Conservation (phyloP, 139 green algal genomes). For the Bryopsis sp. region DNA sequence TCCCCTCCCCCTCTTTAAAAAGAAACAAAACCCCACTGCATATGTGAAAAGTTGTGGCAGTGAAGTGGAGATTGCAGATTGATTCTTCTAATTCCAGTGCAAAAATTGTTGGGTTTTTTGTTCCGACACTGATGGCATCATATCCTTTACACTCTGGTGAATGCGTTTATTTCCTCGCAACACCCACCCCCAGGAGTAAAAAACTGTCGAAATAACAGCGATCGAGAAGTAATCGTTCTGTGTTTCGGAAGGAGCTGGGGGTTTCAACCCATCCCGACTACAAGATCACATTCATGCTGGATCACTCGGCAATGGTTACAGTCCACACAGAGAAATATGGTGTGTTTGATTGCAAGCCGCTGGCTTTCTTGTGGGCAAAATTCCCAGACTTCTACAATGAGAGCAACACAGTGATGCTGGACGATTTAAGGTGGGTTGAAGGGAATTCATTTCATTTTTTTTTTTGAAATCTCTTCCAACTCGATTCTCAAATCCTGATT, state of each 20-base stretch:
- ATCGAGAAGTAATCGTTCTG: not conserved
- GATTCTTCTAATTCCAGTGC: too few relatives aligned
- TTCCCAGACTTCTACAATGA: slow-evolving; percentile 44
- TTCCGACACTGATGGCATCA: too few relatives aligned
- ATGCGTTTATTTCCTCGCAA: too few relatives aligned
- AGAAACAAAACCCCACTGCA: not conserved
- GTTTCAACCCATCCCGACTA: slow-evolving; percentile 66
- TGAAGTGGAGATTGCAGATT: not conserved
- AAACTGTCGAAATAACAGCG: not conserved
- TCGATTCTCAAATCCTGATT: too few relatives aligned
- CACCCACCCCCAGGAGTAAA: too few relatives aligned
- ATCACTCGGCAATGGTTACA: slow-evolving; percentile 46
- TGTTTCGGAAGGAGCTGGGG: slow-evolving; percentile 63
- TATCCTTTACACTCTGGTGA: too few relatives aligned
- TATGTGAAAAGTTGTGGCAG: not conserved
- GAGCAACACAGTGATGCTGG: slow-evolving; percentile 92
- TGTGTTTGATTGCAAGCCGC: slow-evolving; percentile 94
- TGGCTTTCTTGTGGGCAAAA: slow-evolving; percentile 73
- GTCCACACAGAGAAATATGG: slow-evolving; percentile 35
- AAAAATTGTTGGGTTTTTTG: too few relatives aligned
- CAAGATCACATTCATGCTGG: slow-evolving; percentile 69
- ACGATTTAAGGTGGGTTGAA: slow-evolving; percentile 66
- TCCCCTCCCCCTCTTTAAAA: not conserved
- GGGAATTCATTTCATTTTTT: slow-evolving; percentile 1
- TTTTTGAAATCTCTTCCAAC: too few relatives aligned